A percentile compares a stretch with the other conserved stretches of the same genome.
These are phyloP conservation scores for Hyaloscypha finlandica DNA, from an alignment of 495 filamentous ascomycete genomes.

Conservation along the genomic window DNA sequence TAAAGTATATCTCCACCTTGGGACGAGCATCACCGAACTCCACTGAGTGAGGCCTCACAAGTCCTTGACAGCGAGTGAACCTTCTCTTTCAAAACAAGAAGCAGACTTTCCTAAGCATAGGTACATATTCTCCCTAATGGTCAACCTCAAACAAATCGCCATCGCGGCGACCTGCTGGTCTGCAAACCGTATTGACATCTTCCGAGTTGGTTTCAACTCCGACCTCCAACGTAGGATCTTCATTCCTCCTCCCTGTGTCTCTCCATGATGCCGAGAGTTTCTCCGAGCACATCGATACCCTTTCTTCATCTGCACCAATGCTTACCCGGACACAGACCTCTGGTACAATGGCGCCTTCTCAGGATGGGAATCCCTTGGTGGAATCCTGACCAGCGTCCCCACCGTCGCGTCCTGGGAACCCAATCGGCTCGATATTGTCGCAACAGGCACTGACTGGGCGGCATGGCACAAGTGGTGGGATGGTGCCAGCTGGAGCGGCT, in stretches of 20 bases:
- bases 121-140: no score
- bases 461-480: constrained; percentile 38
- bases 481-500: constrained; percentile 34
- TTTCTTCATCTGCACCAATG: no score
- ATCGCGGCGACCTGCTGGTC: constrained; percentile 30
- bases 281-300: no score
- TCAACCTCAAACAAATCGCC: constrained; percentile 9
- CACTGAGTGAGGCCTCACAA: no score
- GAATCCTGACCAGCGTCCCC: constrained; percentile 25
- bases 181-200: constrained; percentile 32
- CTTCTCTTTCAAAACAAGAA: no score
- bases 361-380: constrained; percentile 36
- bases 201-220: constrained; percentile 22
- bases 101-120: no score
- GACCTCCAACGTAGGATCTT: constrained; percentile 6
- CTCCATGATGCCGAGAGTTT: no score
- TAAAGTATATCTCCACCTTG: no score
- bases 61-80: no score
- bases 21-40: no score
- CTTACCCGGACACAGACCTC: neutral
- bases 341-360: constrained; percentile 19
- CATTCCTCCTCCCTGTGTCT: no score
- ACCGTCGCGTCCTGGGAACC: constrained; percentile 24
- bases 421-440: constrained; percentile 40
- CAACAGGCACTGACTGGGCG: constrained; percentile 20